Base-by-base conservation (phyloP, 1,139 yeast genomes). In the Tardiomyces digboiensis region DNA sequence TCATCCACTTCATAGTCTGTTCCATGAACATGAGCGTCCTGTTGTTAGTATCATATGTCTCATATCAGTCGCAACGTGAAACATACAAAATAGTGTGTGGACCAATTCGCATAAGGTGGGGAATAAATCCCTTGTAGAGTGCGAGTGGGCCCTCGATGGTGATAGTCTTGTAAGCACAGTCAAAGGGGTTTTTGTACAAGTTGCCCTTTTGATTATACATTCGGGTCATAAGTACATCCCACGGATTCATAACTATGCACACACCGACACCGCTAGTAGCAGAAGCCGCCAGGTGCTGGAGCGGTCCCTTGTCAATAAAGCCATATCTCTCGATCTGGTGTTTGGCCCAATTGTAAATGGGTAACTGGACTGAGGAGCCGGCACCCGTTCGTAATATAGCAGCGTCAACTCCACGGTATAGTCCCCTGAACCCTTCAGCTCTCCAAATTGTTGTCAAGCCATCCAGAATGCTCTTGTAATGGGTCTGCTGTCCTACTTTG, bases 61-160 rank as follows among this genome's bases (percentile, higher is more conserved):
- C n/a, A n/a, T n/a, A n/a, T n/a, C n/a, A n/a, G n/a, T n/a, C n/a
- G n/a, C n/a, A n/a, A n/a, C n/a, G n/a, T n/a, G n/a, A n/a, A n/a
- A n/a, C n/a, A n/a, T n/a, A n/a, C n/a, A 91, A 71, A 44, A 91
- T 81, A 2, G 97, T 88, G 62, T 91, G 98, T 19, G 98, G 98
- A 1, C 93, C 97, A 47, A 91, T 82, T 67, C 98, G 77, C 63
- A 88, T 70, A 46, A 89, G 68, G 59, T 91, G 97, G 1, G 98
- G 97, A 65, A 82, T 80, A 62, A 91, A 89, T 7, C 98, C 98
- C 68, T 91, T 91, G 65, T 89, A 91, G 42, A 91, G 73, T 0
- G 98, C 97, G 40, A 74, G 60, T 2, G 82, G 64, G n/a, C 98
- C 98, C 66, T 91, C 98, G 22, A 79, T 70, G 47, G 68, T 71